Conservation (phyloP, 75 land plant genomes). For the Pseudotsuga menziesii region DNA sequence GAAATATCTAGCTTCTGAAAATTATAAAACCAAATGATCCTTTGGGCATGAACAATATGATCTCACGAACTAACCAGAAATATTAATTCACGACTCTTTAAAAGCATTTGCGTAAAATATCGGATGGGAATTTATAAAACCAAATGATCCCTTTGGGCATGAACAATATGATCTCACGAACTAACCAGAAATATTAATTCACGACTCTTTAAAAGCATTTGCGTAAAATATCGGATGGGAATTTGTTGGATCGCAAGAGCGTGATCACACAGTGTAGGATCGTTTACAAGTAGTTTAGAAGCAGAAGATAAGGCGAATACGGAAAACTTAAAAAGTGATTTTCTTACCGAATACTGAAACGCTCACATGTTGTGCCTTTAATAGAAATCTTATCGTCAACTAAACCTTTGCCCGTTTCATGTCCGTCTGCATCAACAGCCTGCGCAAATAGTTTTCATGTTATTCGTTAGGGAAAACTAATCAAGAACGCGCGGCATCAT, state of each 20-base stretch:
- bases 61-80: background rate
- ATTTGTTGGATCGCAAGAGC: background rate
- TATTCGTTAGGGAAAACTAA: background rate
- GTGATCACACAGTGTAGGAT: background rate
- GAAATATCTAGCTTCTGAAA: background rate
- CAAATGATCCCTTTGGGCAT: background rate
- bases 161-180: background rate
- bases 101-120: background rate
- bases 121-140: background rate
- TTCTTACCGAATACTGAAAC: constrained; percentile 6
- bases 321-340: background rate
- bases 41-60: background rate
- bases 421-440: background rate
- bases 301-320: too few relatives aligned
- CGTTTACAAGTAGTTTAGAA: too few relatives aligned
- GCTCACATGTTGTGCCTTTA: background rate
- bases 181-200: background rate
- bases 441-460: background rate
- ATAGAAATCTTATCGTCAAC: background rate
- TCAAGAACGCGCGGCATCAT: background rate
- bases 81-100: background rate
- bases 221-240: background rate
- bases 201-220: background rate
- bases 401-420: background rate
- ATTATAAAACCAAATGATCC: too few relatives aligned